Evolutionary conservation across 2,329 filamentous ascomycete genomes (phyloP), one percentile per base, ranked within the genome.

Genomic region (Calonectria montana): DNA sequence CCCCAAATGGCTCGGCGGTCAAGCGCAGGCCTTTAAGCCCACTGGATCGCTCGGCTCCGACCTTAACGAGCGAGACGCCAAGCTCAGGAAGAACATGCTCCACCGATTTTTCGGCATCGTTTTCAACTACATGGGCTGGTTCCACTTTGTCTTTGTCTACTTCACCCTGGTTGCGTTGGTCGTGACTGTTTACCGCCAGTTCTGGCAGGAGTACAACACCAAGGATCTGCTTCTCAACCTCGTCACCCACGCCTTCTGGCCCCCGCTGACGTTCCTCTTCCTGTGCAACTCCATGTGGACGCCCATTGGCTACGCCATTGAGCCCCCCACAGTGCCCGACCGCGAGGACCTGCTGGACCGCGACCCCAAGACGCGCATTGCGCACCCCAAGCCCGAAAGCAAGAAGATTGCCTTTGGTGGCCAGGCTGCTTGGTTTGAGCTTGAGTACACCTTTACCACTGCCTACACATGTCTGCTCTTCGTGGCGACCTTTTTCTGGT

Each of bases 221-320:
- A 81, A 81, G 73, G 83, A 84, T 12, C 81, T 86, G n/a, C 82
- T 91, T 18, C 77, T 88, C 59, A 87, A 86, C 74, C 82, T 92
- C 4, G 78, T 92, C 47, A 91, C 89, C 0, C 89, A 91, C 78
- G 89, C 89, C 15, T 89, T 88, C 82, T 92, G 90, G 90, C 90
- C 90, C 7, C 90, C 90, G 0, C 76, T 91, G 50, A 88, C 89
- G 0, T 91, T 90, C 82, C 76, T 91, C 50, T 88, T 89, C 77
- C 85, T 88, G 59, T 87, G 86, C 83, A 87, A 83, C 63, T 88
- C 88, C 1, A 82, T 90, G 29, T 91, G 89, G 88, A 89, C 86
- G 0, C 91, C 91, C 0, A 85, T 93, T 55, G 84, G 85, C 1
- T 93, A 93, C 77, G 89, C 90, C 27, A 88, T 92, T 66, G 88